Evolutionary conservation across 208 protist species (phyloP).

Genomic region (Leptomonas pyrrhocoris): DNA sequence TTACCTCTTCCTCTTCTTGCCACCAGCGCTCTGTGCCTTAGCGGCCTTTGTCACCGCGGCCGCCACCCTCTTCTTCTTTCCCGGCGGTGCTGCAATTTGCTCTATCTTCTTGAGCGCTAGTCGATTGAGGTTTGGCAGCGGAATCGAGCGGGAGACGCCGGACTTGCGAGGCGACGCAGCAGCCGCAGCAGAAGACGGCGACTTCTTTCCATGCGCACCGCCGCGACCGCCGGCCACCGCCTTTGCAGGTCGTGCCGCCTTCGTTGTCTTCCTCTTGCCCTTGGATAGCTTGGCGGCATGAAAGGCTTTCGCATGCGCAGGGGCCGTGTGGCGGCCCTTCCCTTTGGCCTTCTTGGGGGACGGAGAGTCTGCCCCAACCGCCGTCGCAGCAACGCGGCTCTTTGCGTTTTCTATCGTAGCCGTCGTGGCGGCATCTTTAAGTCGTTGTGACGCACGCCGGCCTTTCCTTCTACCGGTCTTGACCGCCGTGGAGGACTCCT

Average conservation of each 20-base stretch:
- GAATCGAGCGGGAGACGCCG: constrained; percentile 31
- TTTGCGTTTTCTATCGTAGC: not conserved
- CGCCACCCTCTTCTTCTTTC: not conserved
- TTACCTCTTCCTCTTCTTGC: constrained; percentile 18
- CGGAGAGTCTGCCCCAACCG: constrained; percentile 1
- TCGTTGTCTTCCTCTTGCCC: not conserved
- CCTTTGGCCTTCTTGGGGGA: not conserved
- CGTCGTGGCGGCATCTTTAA: constrained; percentile 6
- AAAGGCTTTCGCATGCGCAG: not conserved
- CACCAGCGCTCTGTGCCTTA: constrained; percentile 8
- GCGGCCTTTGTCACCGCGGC: constrained; percentile 4
- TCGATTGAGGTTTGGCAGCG: constrained; percentile 30
- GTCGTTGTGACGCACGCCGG: constrained; percentile 4
- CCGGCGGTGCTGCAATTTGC: not conserved
- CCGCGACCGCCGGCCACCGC: not conserved
- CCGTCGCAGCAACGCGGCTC: constrained; percentile 15
- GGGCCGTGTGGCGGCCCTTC: not conserved
- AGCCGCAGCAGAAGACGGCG: not conserved
- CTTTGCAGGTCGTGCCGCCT: not conserved
- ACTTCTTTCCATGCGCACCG: not conserved
- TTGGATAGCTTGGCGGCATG: not conserved
- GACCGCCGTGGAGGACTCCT: not conserved
- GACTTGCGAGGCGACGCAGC: not conserved
- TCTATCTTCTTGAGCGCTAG: constrained; percentile 29
- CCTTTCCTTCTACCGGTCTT: not conserved